Evolutionary conservation across 106 monocot genomes (phyloP), one percentile per base, ranked within the genome.

Genomic region (Narthecium ossifragum): DNA sequence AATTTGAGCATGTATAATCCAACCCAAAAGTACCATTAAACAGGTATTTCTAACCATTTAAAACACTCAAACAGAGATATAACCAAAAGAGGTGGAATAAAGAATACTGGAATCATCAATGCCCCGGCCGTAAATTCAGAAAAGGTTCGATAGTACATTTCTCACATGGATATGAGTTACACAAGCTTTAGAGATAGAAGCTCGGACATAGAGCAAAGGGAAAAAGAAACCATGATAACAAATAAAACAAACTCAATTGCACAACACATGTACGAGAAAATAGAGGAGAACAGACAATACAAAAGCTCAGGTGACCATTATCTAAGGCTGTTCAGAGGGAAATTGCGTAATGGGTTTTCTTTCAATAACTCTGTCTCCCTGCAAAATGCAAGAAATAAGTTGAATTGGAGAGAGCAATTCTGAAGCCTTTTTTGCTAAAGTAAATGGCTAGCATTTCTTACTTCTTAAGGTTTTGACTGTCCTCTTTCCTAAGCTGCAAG

Each of bases 291-390:
- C 43, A 17, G 12, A 1, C 18, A 18, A 43, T 43, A 43, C 10
- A 43, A 43, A 43, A 18, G 43, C 43, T 17, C 11, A 53, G 25
- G 17, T 9, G 14, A 10, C 31, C 25, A n/a, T 77, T 61, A 85
- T 70, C 85, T 55, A 37, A 89, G 70, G 46, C 66, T 68, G 61
- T 25, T 75, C 13, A 48, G 45, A 38, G 77, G 83, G 53, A 96
- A 96, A 63, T 96, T 86, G 2, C 80, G 78, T 71, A 96, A 46
- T 4, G 94, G 94, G 39, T 96, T 86, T 50, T 90, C 86, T 45
- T 80, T 86, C 54, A 96, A 66, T 73, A 90, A 55, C 37, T 96
- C 94, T 29, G 90, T 78, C 72, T 96, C 90, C 69, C 94, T 94
- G 78, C 26, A 60, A 17, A 70, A 68, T 8, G 37, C 31, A 66